phyloP scores from a whole-genome alignment of 1,284 basidiomycete genomes.

The Sporisorium sorghi region DNA sequence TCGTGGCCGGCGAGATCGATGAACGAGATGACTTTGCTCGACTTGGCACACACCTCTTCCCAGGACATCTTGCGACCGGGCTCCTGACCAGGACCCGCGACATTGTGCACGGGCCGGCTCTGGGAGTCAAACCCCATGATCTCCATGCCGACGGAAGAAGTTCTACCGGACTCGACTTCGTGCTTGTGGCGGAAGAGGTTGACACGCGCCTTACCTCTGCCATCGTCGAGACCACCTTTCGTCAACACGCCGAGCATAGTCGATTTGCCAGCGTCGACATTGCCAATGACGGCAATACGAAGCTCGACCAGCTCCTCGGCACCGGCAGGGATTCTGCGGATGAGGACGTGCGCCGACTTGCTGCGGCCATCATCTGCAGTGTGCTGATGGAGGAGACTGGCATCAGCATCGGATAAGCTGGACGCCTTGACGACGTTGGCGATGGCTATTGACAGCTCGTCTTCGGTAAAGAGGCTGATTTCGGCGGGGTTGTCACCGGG shows the following conservation, averaged over 20 bases:
- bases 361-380: conserved; percentile 15
- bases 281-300: conserved; percentile 93
- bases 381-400: conserved; percentile 46
- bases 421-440: conserved; percentile 46
- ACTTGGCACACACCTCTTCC: conserved; percentile 92
- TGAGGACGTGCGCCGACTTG: conserved; percentile 45
- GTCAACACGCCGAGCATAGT: conserved; percentile 85
- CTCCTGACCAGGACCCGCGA: conserved; percentile 41
- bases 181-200: conserved; percentile 96
- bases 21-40: conserved; percentile 93
- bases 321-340: conserved; percentile 54
- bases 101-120: conserved; percentile 52
- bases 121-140: conserved; percentile 72
- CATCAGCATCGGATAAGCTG: conserved; percentile 45
- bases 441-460: conserved; percentile 48
- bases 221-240: conserved; percentile 89
- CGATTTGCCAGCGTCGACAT: conserved; percentile 86
- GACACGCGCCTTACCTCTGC: conserved; percentile 90
- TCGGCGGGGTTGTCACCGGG: conserved; percentile 8
- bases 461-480: conserved; percentile 26
- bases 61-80: conserved; percentile 72
- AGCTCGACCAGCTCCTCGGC: conserved; percentile 76
- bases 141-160: conserved; percentile 95
- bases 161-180: conserved; percentile 94
- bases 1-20: conserved; percentile 72